These are phyloP conservation scores for Podaxis carcinomalis DNA, from an alignment of 768 basidiomycete species.

Conservation along the genomic window DNA sequence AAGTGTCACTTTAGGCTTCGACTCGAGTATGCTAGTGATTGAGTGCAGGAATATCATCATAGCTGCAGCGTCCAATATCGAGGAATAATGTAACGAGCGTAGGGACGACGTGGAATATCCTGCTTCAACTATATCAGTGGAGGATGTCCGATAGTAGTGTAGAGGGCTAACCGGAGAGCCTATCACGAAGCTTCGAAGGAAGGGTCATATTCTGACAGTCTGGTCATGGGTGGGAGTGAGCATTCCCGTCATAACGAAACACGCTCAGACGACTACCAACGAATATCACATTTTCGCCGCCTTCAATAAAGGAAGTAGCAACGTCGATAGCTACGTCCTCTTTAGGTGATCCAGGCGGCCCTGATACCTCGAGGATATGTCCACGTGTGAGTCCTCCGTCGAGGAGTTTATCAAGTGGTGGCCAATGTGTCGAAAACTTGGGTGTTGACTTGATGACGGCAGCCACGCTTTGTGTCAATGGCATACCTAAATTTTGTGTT, in stretches of 20 bases:
- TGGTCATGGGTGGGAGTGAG: conserved; percentile 19
- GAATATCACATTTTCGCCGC: conserved; percentile 53
- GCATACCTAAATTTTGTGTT: conserved; percentile 17
- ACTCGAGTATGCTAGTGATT: conserved; percentile 40
- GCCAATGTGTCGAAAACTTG: conserved; percentile 38
- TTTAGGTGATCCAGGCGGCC: conserved; percentile 70
- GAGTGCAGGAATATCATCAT: conserved; percentile 57
- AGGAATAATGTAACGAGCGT: conserved; percentile 33
- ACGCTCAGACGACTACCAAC: conserved; percentile 43
- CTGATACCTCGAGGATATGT: conserved; percentile 68
- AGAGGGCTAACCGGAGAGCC: conserved; percentile 22
- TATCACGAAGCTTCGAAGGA: conserved; percentile 24
- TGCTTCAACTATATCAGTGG: conserved; percentile 11
- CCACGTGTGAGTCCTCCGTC: conserved; percentile 60
- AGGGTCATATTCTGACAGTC: conserved; percentile 44
- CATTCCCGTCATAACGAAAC: not conserved
- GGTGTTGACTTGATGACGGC: conserved; percentile 24
- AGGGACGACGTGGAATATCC: not conserved
- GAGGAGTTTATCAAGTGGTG: conserved; percentile 53
- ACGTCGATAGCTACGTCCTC: conserved; percentile 51
- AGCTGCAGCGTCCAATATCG: conserved; percentile 45
- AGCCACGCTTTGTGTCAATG: conserved; percentile 57
- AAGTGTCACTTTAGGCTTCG: conserved; percentile 48
- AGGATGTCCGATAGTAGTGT: conserved; percentile 11
- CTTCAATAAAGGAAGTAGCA: conserved; percentile 41